Base-by-base conservation (phyloP, 768 basidiomycete genomes). In the Mycena capillaripes region DNA sequence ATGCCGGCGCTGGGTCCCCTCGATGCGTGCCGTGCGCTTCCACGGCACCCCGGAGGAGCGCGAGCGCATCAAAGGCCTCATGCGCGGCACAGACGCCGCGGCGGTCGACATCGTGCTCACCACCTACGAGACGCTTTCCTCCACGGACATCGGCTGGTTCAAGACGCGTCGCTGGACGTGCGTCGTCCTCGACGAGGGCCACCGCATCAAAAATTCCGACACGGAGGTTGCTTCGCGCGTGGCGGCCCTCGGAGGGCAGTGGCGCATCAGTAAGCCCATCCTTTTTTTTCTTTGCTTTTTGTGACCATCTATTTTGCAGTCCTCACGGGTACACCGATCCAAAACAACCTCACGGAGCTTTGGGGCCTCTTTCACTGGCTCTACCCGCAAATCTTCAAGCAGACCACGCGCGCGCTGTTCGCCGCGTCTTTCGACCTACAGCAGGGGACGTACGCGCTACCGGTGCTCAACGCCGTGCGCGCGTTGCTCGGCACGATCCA, bases 281-380 rank as follows among this genome's bases (percentile, higher is more conserved):
- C 14, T 25, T 3, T 12, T 19, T 42, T 52, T 21, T 50, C 8
- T 58, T 17, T 27, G 21, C 27, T 60, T 23, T 48, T 16, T 34
- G 21, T 30, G 36, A 19, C 38, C 17, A 7, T 6, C 38, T 7
- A 7, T 6, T 6, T 25, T 40, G 21, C 71, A 90, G 90, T 94
- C 69, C 82, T 94, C 68, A 93, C 91, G 0, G 93, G 93, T 27
- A 94, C 93, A 0, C 93, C 93, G 0, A 86, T 94, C 0, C 93
- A 94, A 76, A 92, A 92, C 73, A 89, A 92, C 71, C 78, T 92
- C 14, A 78, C 84, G 23, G 90, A 92, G 76, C 82, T 91, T 19
- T 90, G 89, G 90, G 77, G 84, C 27, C 79, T 90, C 16, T 79
- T 91, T 21, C 87, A 86, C 72, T 91, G 87, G 87, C 82, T 92